Evolutionary conservation across 2,329 filamentous ascomycete species (phyloP), one percentile per base, ranked within the genome.

Genomic region (Ophidiomyces ophidiicola): DNA sequence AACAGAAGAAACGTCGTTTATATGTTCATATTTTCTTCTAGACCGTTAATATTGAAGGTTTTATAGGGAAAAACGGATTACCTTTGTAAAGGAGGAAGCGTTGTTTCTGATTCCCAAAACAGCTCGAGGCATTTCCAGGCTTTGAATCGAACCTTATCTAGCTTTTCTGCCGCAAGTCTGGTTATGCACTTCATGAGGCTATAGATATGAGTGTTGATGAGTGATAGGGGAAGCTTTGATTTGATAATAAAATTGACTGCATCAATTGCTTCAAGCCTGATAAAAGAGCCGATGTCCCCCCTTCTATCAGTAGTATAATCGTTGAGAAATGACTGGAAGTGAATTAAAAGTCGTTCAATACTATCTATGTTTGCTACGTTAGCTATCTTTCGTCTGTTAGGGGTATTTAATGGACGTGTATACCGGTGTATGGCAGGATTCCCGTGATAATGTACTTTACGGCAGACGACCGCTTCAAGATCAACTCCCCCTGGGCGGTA

Each of bases 221-320:
- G 12, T 39, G 29, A 30, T 39, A 29, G 5, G 14, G 32, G 20
- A 36, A 15, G 23, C 48, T 50, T 52, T 20, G 38, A 39, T 30
- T 49, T 44, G 10, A 62, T 46, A 25, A 62, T 48, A 8, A 50
- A 48, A 8, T 51, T 76, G 1, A 85, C 67, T 2, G 75, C 76
- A 44, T 74, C 71, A 8, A 94, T 70, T 17, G 84, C 87, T 57
- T 87, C 80, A 4, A 88, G 66, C 3, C 90, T 74, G 3, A 93
- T 81, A 37, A 87, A 74, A 0, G 87, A 93, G 4, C 90, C 90
- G 34, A 96, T 72, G 53, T 98, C 90, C 11, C 90, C 90, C 41
- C 86, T 71, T 10, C 87, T 79, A 48, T 84, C 88, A 3, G 84
- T 87, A 0, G 84, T 93, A 53, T 96, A 96, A 55, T 98, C 87